Base-by-base conservation (phyloP, 192 early-diverging fungal species). In the Dissophora ornata region DNA sequence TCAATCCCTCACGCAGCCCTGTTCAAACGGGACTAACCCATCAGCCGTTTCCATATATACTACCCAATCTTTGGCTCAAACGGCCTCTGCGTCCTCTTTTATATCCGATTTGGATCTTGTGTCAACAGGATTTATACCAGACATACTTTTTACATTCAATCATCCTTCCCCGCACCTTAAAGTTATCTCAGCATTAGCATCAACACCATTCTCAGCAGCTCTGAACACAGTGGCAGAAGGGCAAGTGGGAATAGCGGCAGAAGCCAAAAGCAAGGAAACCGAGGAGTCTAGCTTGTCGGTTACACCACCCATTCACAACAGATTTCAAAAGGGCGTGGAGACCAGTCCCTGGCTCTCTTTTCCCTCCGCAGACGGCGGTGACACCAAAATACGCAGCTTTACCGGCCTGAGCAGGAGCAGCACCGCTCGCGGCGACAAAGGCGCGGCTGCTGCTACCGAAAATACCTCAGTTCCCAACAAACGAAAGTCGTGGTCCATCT, bases 401-500 rank as follows among this genome's bases (percentile, higher is more conserved):
- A 41, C 41, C 15, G 22, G 44, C n/a, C 30, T 54, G 30, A 47
- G 53, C 32, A 47, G 58, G 50, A 48, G 64, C 46, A 67, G 54
- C 44, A 54, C 47, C 45, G 42, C 52, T 48, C 50, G 40, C 38
- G 51, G 54, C 16, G 11, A n/a, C 33, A 56, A 67, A 18, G 54
- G 41, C 10, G 29, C 64, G 28, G 16, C 28, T 38, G 64, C 34
- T 22, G 13, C 41, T 21, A 19, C 29, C 8, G 19, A 33, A 15
- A 34, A 30, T 19, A 6, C 3, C 32, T 34, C 58, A 18, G 25
- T 25, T 38, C 6, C 7, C n/a, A n/a, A n/a, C 24, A 71, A 71
- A 46, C 51, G 69, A 12, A 62, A 32, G 0, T 71, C 69, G 7
- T 71, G 69, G 69, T 49, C 59, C 0, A 41, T 71, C 33, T 62